Conservation (phyloP, 345 rosid genomes). For the Gossypium ekmanianum region DNA sequence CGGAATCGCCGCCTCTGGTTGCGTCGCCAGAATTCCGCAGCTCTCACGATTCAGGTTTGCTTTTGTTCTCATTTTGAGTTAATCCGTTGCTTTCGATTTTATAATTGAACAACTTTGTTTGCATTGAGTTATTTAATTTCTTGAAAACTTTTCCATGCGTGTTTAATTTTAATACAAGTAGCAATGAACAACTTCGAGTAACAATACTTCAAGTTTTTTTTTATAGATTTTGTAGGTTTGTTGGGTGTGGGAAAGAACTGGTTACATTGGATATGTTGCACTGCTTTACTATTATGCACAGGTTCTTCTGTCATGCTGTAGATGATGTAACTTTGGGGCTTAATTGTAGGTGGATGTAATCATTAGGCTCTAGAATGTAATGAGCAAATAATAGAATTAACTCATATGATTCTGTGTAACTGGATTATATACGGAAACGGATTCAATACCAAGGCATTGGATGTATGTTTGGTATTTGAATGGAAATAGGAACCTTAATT, state of each 20-base stretch:
- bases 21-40: constrained; percentile 76
- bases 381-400: not conserved
- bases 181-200: not conserved
- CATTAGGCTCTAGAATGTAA: not conserved
- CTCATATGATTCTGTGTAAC: not conserved
- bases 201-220: not conserved
- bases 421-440: not conserved
- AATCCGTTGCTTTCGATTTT: not conserved
- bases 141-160: not conserved
- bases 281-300: not conserved
- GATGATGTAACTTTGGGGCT: not conserved
- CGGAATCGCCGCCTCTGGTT: constrained; percentile 72
- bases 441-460: not conserved
- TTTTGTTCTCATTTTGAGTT: constrained; percentile 12
- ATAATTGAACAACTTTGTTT: not conserved
- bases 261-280: not conserved
- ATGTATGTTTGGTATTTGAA: not conserved
- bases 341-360: not conserved
- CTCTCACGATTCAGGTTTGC: constrained; percentile 73
- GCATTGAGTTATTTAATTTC: not conserved
- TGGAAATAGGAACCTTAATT: not conserved
- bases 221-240: not conserved
- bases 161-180: not conserved
- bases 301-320: not conserved
- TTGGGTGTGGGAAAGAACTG: not conserved